phyloP scores from a whole-genome alignment of 148 eudicot species.

The Cornus florida region DNA sequence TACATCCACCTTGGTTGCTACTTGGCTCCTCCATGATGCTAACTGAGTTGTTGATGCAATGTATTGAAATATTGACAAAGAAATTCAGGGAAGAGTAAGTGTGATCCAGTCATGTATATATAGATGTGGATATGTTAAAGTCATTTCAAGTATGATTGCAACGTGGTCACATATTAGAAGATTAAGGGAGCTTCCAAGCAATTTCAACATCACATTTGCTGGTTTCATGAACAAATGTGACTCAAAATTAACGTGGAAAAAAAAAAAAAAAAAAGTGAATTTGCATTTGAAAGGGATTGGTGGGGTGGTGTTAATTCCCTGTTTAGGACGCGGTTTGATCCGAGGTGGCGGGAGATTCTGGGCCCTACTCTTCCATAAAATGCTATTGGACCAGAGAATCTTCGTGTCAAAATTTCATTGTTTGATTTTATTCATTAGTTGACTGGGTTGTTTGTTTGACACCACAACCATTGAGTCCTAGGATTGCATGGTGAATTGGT shows the following conservation, averaged over 20 bases:
- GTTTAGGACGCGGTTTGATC: constrained; percentile 19
- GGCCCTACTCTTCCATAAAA: no score
- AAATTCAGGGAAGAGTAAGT: background rate
- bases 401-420: no score
- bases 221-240: background rate
- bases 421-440: no score
- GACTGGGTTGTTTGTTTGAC: no score
- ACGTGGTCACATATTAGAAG: background rate
- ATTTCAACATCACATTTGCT: constrained; percentile 3
- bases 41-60: no score
- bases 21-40: background rate
- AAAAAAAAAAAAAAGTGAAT: no score
- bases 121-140: background rate
- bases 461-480: no score
- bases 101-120: constrained; percentile 3
- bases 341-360: background rate
- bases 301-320: background rate
- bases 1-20: background rate
- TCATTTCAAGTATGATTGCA: background rate
- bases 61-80: no score
- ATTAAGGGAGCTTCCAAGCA: constrained; percentile 8
- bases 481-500: no score
- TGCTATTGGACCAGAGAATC: no score
- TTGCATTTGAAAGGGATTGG: background rate
- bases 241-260: background rate